Evolutionary conservation across 192 early-diverging fungal genomes (phyloP).

Genomic region (Obelidium mucronatum): DNA sequence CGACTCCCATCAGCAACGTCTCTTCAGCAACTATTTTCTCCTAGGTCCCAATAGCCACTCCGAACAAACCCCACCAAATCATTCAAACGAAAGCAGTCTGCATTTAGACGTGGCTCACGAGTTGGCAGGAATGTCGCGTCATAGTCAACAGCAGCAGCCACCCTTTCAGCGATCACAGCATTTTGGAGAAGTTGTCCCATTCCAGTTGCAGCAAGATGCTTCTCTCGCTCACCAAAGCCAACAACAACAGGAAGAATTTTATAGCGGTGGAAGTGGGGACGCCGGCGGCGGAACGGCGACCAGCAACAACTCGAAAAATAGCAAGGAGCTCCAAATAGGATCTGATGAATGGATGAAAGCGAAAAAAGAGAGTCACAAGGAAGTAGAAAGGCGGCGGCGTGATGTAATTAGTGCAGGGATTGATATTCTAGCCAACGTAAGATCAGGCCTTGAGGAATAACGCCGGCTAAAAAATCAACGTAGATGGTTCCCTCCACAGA

Average conservation of each 20-base stretch:
- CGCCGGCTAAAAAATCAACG: neutral
- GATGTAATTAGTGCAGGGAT: conserved; percentile 93
- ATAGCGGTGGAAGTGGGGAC: neutral
- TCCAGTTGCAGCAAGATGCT: neutral
- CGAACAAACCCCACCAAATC: neutral
- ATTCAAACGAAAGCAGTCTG: neutral
- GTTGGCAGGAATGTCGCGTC: too few relatives aligned
- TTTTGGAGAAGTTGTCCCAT: neutral
- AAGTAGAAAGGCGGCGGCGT: conserved; percentile 90
- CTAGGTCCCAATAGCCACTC: neutral
- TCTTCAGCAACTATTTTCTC: conserved; percentile 24
- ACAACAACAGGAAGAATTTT: neutral
- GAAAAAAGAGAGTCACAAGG: conserved; percentile 81
- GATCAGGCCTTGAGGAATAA: conserved; percentile 74
- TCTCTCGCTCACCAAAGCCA: neutral
- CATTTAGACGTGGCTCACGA: too few relatives aligned
- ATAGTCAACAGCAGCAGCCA: neutral
- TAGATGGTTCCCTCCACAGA: conserved; percentile 5
- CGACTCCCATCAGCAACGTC: conserved; percentile 20
- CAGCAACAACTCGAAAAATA: too few relatives aligned
- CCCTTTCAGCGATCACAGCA: neutral
- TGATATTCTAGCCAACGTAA: conserved; percentile 78
- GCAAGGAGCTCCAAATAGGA: neutral
- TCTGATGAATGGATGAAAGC: neutral
- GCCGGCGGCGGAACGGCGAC: too few relatives aligned